These are phyloP conservation scores for Plasmodium ovale DNA, from an alignment of 169 alveolate genomes.

Conservation along the genomic window DNA sequence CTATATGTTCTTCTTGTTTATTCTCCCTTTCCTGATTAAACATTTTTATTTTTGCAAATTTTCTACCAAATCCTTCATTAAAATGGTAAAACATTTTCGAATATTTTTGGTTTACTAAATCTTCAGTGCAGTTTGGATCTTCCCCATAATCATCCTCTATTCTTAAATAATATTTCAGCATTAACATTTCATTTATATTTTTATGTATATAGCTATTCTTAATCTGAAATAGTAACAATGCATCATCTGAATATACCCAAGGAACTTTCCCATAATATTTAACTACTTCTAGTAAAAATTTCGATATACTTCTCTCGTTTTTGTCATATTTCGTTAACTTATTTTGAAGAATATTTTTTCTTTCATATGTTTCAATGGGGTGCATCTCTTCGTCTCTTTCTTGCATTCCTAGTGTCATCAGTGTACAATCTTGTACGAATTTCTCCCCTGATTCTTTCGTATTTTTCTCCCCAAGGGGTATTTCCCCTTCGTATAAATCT, in stretches of 20 bases:
- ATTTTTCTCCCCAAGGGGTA: too few species aligned
- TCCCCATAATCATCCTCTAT: not conserved
- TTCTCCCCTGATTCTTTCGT: too few species aligned
- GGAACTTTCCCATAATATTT: constrained; percentile 38
- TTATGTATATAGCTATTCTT: constrained; percentile 37
- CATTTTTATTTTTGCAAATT: constrained; percentile 26
- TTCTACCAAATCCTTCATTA: constrained; percentile 42
- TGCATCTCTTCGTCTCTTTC: too few species aligned
- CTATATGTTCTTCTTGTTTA: constrained; percentile 1
- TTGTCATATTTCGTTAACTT: constrained; percentile 7
- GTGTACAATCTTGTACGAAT: too few species aligned
- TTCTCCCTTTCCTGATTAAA: constrained; percentile 2
- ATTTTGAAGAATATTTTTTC: constrained; percentile 22
- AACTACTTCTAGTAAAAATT: constrained; percentile 50
- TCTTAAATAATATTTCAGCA: constrained; percentile 62
- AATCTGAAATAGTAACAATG: constrained; percentile 34
- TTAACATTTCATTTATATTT: constrained; percentile 41
- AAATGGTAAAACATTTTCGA: constrained; percentile 26
- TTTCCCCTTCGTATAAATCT: too few species aligned
- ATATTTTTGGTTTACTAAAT: constrained; percentile 16
- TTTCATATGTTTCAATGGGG: too few species aligned
- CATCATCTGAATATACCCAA: constrained; percentile 30
- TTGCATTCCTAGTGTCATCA: too few species aligned
- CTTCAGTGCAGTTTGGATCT: not conserved
- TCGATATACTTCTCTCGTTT: constrained; percentile 24